Conservation (phyloP, 345 rosid genomes). For the Citrus sinensis region DNA sequence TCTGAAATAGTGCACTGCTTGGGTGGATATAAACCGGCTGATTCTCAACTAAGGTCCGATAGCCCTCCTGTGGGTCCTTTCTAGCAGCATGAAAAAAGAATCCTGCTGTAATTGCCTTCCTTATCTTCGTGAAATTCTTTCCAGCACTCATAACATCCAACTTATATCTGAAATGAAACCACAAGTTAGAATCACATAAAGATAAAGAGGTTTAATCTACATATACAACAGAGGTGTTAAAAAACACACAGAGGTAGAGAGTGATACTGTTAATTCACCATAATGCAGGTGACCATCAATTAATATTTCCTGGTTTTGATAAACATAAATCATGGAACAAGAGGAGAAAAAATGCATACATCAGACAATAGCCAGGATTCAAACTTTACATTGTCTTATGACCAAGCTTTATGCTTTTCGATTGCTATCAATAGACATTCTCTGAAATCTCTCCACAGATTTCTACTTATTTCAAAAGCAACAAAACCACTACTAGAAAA, state of each 20-base stretch:
- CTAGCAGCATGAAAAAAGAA: slow-evolving; percentile 84
- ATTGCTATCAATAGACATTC: neutral
- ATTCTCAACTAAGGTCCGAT: slow-evolving; percentile 78
- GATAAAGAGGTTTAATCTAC: neutral
- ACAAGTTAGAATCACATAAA: neutral
- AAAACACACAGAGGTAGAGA: neutral
- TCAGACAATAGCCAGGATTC: neutral
- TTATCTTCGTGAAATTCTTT: slow-evolving; percentile 64
- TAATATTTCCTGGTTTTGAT: neutral
- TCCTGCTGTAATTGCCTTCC: slow-evolving; percentile 89
- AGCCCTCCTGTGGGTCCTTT: slow-evolving; percentile 89
- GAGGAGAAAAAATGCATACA: neutral
- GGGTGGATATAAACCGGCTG: slow-evolving; percentile 89
- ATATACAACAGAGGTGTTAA: neutral
- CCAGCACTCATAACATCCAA: slow-evolving; percentile 80
- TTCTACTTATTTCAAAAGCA: neutral
- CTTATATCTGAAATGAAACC: slow-evolving; percentile 54
- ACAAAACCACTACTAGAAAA: neutral
- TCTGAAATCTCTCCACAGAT: neutral
- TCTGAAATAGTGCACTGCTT: slow-evolving; percentile 85
- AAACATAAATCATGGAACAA: neutral
- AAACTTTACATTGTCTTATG: neutral
- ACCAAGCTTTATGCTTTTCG: neutral
- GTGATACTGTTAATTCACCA: neutral
- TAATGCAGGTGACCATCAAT: neutral